These are phyloP conservation scores for Leucoagaricus sp. DNA, from an alignment of 1,284 basidiomycete genomes.

Conservation along the genomic window DNA sequence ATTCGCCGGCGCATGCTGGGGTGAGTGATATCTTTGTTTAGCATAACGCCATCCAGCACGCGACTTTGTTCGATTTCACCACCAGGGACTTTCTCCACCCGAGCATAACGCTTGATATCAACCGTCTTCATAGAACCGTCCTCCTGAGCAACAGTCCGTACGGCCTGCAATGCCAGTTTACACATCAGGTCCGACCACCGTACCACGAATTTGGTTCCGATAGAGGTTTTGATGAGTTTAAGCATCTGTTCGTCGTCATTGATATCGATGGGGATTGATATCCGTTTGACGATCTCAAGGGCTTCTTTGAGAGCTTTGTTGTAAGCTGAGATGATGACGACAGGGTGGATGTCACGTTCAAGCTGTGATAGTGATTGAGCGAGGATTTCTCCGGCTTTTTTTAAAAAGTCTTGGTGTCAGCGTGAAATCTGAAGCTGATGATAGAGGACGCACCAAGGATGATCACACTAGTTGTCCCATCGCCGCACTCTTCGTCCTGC, in stretches of 20 bases:
- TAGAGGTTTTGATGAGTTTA: constrained; percentile 95
- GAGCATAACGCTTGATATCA: constrained; percentile 97
- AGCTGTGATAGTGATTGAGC: constrained; percentile 92
- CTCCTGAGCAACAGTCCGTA: constrained; percentile 79
- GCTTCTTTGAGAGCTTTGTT: constrained; percentile 94
- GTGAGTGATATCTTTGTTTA: constrained; percentile 99
- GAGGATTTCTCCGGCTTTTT: constrained; percentile 94
- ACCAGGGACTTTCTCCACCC: constrained; percentile 96
- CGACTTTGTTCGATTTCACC: constrained; percentile 94
- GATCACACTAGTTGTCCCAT: constrained; percentile 97
- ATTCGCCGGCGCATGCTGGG: constrained; percentile 96
- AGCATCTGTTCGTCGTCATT: constrained; percentile 92
- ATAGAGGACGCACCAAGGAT: constrained; percentile 73
- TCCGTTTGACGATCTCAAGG: constrained; percentile 83
- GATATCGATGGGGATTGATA: constrained; percentile 91
- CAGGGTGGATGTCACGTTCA: constrained; percentile 96
- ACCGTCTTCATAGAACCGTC: constrained; percentile 79
- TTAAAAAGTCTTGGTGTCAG: background rate
- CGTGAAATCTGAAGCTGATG: constrained; percentile 1
- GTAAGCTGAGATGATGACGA: constrained; percentile 98
- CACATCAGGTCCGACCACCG: constrained; percentile 99
- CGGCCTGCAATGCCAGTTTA: constrained; percentile 89
- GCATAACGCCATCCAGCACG: constrained; percentile 91
- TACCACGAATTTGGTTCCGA: constrained; percentile 98
- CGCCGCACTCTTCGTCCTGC: constrained; percentile 98